Conservation (phyloP, 805 yeast species). For the Starmera quercuum region DNA sequence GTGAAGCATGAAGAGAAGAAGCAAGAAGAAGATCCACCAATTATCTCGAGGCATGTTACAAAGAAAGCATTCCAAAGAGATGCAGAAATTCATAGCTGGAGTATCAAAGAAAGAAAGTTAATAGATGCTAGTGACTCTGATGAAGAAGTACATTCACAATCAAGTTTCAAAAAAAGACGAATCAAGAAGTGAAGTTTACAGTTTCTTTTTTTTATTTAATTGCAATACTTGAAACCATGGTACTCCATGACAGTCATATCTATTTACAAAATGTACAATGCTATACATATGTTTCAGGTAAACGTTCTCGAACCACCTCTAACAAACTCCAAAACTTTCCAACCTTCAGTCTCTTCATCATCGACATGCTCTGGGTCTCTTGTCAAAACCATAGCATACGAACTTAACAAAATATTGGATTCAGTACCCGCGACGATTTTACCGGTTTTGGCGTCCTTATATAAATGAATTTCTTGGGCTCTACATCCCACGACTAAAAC, state of each 20-base stretch:
- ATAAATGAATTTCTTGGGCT: constrained; percentile 91
- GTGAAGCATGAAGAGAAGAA: not conserved
- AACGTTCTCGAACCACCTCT: constrained; percentile 88
- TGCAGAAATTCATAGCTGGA: constrained; percentile 21
- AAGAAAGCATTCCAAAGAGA: constrained; percentile 5
- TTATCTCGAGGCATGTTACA: not conserved
- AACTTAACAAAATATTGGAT: constrained; percentile 83
- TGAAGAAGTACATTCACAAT: constrained; percentile 1
- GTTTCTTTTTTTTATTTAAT: not conserved
- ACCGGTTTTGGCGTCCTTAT: constrained; percentile 84
- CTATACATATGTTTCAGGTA: constrained; percentile 9
- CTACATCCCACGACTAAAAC: constrained; percentile 91
- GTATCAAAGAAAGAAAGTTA: constrained; percentile 11
- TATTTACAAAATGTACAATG: not conserved
- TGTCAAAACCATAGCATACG: constrained; percentile 95
- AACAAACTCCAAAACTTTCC: constrained; percentile 92
- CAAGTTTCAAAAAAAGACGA: constrained; percentile 16
- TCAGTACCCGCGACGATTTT: constrained; percentile 95
- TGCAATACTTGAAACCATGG: no score
- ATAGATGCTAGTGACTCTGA: constrained; percentile 12
- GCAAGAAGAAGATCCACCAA: not conserved
- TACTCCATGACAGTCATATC: no score
- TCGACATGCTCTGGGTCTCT: constrained; percentile 89
- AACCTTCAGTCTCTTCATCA: constrained; percentile 88
- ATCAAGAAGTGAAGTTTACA: constrained; percentile 2